These are phyloP conservation scores for Pilatotrama ljubarskyi DNA, from an alignment of 768 basidiomycete species.

Conservation along the genomic window DNA sequence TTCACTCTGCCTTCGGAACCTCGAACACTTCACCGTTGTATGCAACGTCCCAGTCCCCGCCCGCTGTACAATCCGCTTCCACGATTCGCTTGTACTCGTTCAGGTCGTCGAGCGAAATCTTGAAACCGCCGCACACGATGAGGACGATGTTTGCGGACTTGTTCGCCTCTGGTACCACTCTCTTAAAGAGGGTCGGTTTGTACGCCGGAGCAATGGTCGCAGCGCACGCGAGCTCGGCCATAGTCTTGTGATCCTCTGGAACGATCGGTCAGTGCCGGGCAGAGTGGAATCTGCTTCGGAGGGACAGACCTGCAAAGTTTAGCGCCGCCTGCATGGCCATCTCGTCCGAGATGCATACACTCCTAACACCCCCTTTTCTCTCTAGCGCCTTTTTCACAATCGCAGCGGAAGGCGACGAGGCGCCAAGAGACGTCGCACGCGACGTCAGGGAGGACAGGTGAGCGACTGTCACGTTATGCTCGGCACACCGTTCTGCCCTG, in stretches of 20 bases:
- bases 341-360: constrained; percentile 66
- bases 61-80: constrained; percentile 34
- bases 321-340: constrained; percentile 62
- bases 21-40: constrained; percentile 18
- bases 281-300: too few species aligned
- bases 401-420: constrained; percentile 59
- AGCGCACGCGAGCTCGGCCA: constrained; percentile 75
- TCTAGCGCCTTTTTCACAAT: constrained; percentile 68
- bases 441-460: constrained; percentile 60
- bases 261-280: neutral
- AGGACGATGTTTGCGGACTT: constrained; percentile 51
- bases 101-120: constrained; percentile 57
- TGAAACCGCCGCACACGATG: constrained; percentile 73
- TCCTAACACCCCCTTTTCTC: constrained; percentile 54
- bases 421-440: constrained; percentile 70
- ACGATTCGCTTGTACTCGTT: constrained; percentile 46
- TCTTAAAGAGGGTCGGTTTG: constrained; percentile 53
- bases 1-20: constrained; percentile 4
- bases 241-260: constrained; percentile 71
- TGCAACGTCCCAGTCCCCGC: constrained; percentile 29
- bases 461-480: constrained; percentile 53
- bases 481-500: constrained; percentile 40
- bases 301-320: constrained; percentile 55
- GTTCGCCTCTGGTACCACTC: constrained; percentile 39
- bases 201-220: constrained; percentile 71